Conservation (phyloP, 148 eudicot species). For the Selenicereus undatus region DNA sequence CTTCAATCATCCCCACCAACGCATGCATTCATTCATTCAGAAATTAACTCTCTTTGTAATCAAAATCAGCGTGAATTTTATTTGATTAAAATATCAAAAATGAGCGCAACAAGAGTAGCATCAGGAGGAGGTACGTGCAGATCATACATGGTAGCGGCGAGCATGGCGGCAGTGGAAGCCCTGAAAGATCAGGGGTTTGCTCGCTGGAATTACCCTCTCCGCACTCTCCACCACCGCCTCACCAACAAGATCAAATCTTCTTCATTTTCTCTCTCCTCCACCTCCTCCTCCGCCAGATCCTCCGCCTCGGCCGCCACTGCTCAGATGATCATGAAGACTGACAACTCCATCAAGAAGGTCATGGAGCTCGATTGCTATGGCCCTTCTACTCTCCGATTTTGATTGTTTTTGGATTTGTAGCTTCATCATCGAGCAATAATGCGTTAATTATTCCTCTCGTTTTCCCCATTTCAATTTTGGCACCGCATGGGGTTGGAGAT, state of each 20-base stretch:
- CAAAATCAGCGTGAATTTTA: background rate
- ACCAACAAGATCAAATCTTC: constrained; percentile 1
- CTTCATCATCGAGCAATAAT: no score
- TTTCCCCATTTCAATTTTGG: no score
- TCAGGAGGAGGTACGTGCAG: background rate
- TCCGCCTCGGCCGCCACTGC: background rate
- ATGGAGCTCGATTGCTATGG: constrained; percentile 14
- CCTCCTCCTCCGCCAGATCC: background rate
- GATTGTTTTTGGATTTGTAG: background rate
- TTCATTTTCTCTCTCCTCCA: background rate
- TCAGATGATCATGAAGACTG: constrained; percentile 7
- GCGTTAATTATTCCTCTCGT: no score
- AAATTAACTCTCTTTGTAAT: background rate
- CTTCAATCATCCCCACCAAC: background rate
- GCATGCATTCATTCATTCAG: background rate
- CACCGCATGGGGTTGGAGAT: no score
- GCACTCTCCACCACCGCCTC: constrained; percentile 30
- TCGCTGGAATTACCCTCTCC: constrained; percentile 48
- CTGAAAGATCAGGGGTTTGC: constrained; percentile 58
- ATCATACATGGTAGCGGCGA: constrained; percentile 49
- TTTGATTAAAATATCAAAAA: background rate
- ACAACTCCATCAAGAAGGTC: constrained; percentile 10
- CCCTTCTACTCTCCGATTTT: constrained; percentile 8
- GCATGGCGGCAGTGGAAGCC: constrained; percentile 62
- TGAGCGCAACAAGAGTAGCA: background rate